phyloP scores from a whole-genome alignment of 352 stramenopile genomes.

The Lagenidium sp. region DNA sequence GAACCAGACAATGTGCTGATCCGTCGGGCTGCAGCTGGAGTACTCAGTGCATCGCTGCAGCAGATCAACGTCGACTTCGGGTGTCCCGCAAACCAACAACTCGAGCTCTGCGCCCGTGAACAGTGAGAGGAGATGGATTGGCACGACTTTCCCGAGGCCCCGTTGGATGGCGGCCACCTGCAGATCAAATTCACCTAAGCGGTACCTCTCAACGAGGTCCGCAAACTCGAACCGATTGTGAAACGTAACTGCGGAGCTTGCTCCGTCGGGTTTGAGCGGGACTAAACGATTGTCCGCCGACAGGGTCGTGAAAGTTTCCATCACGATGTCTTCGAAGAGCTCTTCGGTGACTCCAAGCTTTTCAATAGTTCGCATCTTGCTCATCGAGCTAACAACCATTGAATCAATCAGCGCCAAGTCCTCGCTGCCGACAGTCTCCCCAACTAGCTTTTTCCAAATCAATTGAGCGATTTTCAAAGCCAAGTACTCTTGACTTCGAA shows the following conservation, averaged over 20 bases:
- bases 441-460: slow-evolving; percentile 87
- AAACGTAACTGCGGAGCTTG: slow-evolving; percentile 67
- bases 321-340: slow-evolving; percentile 87
- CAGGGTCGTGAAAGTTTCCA: slow-evolving; percentile 87
- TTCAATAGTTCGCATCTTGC: slow-evolving; percentile 81
- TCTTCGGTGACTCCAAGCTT: slow-evolving; percentile 64
- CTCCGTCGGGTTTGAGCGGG: slow-evolving; percentile 58
- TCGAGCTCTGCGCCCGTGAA: slow-evolving; percentile 80
- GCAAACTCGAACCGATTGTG: slow-evolving; percentile 67
- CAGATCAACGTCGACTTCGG: slow-evolving; percentile 76
- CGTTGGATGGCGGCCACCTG: slow-evolving; percentile 34
- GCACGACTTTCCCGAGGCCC: slow-evolving; percentile 73
- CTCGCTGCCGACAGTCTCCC: slow-evolving; percentile 58
- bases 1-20: slow-evolving; percentile 84
- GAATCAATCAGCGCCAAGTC: slow-evolving; percentile 81
- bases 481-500: slow-evolving; percentile 87
- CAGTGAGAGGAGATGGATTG: slow-evolving; percentile 51
- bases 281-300: slow-evolving; percentile 77
- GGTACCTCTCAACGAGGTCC: slow-evolving; percentile 70
- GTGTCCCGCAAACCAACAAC: slow-evolving; percentile 75
- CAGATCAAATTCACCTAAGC: slow-evolving; percentile 69
- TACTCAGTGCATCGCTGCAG: slow-evolving; percentile 83
- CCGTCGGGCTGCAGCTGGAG: slow-evolving; percentile 54
- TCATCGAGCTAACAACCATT: slow-evolving; percentile 84
- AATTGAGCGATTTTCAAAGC: slow-evolving; percentile 75